A percentile compares a stretch with the other conserved stretches of the same genome.
Conservation (phyloP, 1,284 basidiomycete genomes). For the Kalmanozyma brasiliensis region DNA sequence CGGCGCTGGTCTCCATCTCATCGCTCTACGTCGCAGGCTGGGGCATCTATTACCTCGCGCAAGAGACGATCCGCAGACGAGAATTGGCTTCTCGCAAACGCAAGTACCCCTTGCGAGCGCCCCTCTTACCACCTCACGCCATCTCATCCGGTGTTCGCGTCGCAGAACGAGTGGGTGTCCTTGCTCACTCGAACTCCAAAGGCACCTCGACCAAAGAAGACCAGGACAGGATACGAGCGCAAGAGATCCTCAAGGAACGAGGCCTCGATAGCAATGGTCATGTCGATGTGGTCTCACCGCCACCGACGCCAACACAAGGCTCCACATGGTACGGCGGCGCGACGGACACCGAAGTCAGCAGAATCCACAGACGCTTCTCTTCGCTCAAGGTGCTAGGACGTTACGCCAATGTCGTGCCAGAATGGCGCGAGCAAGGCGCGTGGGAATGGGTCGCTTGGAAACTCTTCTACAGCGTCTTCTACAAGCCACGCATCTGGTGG, state of each 20-base stretch:
- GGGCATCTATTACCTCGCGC: constrained; percentile 56
- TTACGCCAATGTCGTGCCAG: constrained; percentile 70
- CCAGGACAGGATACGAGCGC: constrained; percentile 6
- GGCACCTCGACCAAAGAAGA: neutral
- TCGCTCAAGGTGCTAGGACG: constrained; percentile 55
- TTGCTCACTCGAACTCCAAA: constrained; percentile 25
- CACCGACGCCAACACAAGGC: constrained; percentile 9
- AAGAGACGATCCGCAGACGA: constrained; percentile 44
- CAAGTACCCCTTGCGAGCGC: constrained; percentile 36
- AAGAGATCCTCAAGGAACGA: constrained; percentile 15
- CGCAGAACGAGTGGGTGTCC: constrained; percentile 36
- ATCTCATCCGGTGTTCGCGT: constrained; percentile 34
- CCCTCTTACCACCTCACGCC: constrained; percentile 40
- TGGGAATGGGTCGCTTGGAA: constrained; percentile 63
- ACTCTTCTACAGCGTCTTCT: constrained; percentile 44
- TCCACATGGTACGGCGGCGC: constrained; percentile 54
- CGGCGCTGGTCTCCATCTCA: constrained; percentile 26
- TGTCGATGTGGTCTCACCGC: constrained; percentile 1
- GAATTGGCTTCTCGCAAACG: constrained; percentile 36
- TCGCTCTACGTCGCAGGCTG: constrained; percentile 45
- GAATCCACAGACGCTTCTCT: constrained; percentile 68
- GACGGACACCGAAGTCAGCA: constrained; percentile 64
- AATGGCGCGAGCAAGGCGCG: constrained; percentile 72
- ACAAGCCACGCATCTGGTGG: constrained; percentile 55
- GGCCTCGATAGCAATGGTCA: constrained; percentile 13